These are phyloP conservation scores for Penicillium glabrum DNA, from an alignment of 2,329 filamentous ascomycete species.

Conservation along the genomic window DNA sequence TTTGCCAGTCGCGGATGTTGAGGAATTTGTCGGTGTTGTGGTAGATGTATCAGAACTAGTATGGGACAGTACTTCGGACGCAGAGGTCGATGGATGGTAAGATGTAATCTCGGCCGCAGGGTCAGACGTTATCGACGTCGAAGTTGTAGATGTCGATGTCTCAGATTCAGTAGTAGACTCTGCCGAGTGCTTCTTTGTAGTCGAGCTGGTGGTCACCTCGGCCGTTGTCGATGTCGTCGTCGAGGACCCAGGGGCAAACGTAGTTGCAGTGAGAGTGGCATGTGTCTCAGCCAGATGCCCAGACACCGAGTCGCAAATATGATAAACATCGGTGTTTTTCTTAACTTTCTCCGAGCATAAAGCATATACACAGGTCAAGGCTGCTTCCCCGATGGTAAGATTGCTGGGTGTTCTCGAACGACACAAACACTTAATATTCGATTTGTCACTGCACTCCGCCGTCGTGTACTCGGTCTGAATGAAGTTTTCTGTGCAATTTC, in stretches of 20 bases:
- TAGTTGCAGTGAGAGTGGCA: conserved; percentile 38
- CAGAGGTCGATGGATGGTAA: not conserved
- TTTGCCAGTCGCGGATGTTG: conserved; percentile 3
- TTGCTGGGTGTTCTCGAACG: conserved; percentile 58
- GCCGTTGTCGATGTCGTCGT: conserved; percentile 2
- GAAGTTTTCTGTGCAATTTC: conserved; percentile 63
- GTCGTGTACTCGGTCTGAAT: conserved; percentile 58
- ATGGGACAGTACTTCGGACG: not conserved
- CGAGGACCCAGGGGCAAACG: conserved; percentile 18
- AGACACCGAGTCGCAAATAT: conserved; percentile 55
- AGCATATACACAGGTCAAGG: conserved; percentile 65
- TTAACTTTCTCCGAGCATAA: conserved; percentile 53
- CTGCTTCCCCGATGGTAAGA: conserved; percentile 71
- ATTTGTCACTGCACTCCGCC: conserved; percentile 41
- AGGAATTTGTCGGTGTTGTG: conserved; percentile 2
- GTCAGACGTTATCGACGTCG: not conserved
- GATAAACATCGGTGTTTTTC: conserved; percentile 47
- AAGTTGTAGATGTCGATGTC: not conserved
- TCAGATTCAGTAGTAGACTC: not conserved
- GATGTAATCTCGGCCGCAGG: not conserved
- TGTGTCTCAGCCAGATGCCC: conserved; percentile 36
- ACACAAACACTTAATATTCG: conserved; percentile 65
- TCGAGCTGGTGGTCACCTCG: conserved; percentile 1
- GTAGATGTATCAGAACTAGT: conserved; percentile 1
- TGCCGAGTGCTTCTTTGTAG: not conserved